Conservation (phyloP, 2,329 filamentous ascomycete species). For the Diaporthe ampelina region DNA sequence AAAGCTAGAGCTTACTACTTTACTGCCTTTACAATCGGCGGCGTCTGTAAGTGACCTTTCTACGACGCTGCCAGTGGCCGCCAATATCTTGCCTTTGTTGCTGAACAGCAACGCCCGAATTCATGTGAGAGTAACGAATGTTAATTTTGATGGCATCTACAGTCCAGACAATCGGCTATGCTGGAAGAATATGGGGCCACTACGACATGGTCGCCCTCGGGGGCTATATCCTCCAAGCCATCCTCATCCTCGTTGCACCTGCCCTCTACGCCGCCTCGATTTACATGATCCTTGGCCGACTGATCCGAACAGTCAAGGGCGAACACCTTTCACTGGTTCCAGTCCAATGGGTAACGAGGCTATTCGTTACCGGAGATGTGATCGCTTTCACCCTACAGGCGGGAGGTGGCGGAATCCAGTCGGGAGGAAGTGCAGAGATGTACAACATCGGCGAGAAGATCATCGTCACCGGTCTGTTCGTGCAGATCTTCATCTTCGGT, state of each 20-base stretch:
- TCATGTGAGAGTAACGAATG: not conserved
- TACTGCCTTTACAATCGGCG: constrained; percentile 64
- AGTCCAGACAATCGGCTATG: constrained; percentile 33
- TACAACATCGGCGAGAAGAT: constrained; percentile 42
- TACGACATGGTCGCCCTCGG: not conserved
- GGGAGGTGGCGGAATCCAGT: constrained; percentile 6
- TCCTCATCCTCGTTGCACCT: constrained; percentile 33
- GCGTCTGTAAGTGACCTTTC: constrained; percentile 57
- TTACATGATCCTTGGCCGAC: constrained; percentile 34
- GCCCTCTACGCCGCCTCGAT: constrained; percentile 36
- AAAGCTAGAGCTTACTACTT: constrained; percentile 62
- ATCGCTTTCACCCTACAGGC: constrained; percentile 27
- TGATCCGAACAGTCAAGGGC: constrained; percentile 27
- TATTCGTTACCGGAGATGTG: constrained; percentile 34
- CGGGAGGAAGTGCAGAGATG: constrained; percentile 8
- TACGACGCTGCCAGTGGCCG: fast-evolving
- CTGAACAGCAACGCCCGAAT: not conserved
- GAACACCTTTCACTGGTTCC: constrained; percentile 9
- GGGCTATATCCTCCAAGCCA: constrained; percentile 28
- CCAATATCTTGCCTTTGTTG: not conserved
- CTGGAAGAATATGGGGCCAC: constrained; percentile 19
- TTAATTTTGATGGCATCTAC: not conserved
- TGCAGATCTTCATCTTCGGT: constrained; percentile 65
- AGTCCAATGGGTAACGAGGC: constrained; percentile 25
- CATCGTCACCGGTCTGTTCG: constrained; percentile 55